Base-by-base conservation (phyloP, 345 rosid genomes). In the Gossypium mustelinum region DNA sequence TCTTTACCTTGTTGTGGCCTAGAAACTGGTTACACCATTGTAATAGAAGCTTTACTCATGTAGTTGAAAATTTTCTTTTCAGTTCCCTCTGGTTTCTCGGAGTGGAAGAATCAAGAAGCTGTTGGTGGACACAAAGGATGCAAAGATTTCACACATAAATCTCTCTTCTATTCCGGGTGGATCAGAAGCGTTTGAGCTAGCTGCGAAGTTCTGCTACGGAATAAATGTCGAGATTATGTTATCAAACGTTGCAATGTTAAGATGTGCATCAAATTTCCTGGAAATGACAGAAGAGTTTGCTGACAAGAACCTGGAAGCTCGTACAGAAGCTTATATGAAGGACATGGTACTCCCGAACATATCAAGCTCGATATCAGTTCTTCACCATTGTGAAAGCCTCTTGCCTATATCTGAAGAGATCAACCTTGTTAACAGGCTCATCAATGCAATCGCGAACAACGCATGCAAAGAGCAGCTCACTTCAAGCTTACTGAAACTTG, bases 191-290 rank as follows among this genome's bases (percentile, higher is more conserved):
- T 95, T 95, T 48, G 99, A 93, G 82, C 83, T 87, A 2, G 99
- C 97, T 72, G 99, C 99, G n/a, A 95, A 95, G 84, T 93, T 91
- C 85, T 95, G 99, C 68, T 95, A 95, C 25, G 98, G 98, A 51
- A 82, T 91, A 70, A 85, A 83, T 75, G 82, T 88, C 9, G 99
- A 95, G 71, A 84, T 95, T 63, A 83, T 88, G 27, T 77, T 85
- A 43, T 86, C 86, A 13, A 95, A 89, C 77, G 82, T 93, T 59
- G 97, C 98, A 14, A 89, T 82, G 80, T 78, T 93, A 39, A 83
- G 86, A 16, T 93, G 97, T 74, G 84, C 80, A 58, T 89, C 97
- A 14, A 90, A 85, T 81, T 93, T 85, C 84, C 89, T 95, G 41
- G 99, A 95, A 82, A 93, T 95, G 98, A 84, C 97, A 2, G 99